Evolutionary conservation across 306 rosid genomes (phyloP), one percentile per base, ranked within the genome.

Genomic region (Cicer arietinum): DNA sequence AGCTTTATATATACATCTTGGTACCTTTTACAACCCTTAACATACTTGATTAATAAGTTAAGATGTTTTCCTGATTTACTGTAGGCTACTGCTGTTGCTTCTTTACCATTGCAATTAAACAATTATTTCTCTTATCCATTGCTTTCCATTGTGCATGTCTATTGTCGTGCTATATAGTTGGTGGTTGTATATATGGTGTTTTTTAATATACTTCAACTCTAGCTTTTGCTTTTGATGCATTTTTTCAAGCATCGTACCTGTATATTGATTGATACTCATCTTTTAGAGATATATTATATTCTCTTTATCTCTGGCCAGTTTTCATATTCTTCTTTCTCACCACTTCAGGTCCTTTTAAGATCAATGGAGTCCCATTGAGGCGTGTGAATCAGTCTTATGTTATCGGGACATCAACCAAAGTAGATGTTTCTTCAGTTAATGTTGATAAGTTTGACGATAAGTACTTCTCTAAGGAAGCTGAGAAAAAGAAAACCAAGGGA

Each of bases 341-440:
- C 16, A 18, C 40, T 64, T 41, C 78, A 87, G 93, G 93, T 12
- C 93, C 90, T 9, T 89, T 86, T 83, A 86, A 85, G 85, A 74
- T 89, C 9, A 89, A 89, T 4, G 93, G 89, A 18, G 93, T 89
- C 60, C 93, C 93, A 10, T 80, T 89, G 69, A 86, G 93, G 61
- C 88, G 93, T 17, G 89, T 89, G 47, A 83, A 85, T 56, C 93
- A 89, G 39, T 75, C 93, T 0, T 89, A 89, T 10, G 88, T 86
- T 10, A 85, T 86, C 45, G 90, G 79, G 30, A 89, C 93, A 10
- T 86, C 93, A 41, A 86, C 90, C 5, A 85, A 84, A 72, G 82
- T 89, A 13, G 93, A 86, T 71, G 51, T 89, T 25, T 83, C 89
- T 63, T 80, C 88, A 0, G 85, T 83, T 46, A 85, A 85, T 8